A percentile compares a stretch with the other conserved stretches of the same genome.
phyloP scores from a whole-genome alignment of 768 basidiomycete species.

The Mrakia hoshinonis region DNA sequence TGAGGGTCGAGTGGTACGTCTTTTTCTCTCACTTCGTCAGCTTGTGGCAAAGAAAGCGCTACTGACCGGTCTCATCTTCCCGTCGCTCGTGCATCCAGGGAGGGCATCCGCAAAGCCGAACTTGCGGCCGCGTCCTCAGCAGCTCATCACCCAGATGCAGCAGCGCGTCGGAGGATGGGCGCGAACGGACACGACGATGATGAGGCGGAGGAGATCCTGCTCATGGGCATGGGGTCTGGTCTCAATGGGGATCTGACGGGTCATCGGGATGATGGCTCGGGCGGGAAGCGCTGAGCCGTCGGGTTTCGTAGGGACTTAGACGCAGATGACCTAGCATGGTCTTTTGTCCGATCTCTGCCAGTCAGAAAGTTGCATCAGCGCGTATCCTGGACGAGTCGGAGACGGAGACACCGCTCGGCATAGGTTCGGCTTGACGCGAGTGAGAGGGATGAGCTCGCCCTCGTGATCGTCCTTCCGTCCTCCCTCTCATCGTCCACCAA shows the following conservation, averaged over 20 bases:
- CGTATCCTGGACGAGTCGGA: too few relatives aligned
- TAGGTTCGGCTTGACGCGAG: too few relatives aligned
- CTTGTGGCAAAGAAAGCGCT: neutral
- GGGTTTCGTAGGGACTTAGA: too few relatives aligned
- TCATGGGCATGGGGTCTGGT: conserved; percentile 5
- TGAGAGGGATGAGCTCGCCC: too few relatives aligned
- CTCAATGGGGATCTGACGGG: neutral
- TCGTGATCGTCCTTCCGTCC: too few relatives aligned
- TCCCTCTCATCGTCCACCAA: too few relatives aligned
- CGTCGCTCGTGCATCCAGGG: neutral
- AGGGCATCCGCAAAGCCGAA: conserved; percentile 8
- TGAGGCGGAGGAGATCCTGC: neutral
- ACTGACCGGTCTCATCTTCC: neutral
- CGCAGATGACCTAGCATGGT: too few relatives aligned
- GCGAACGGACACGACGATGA: conserved; percentile 5
- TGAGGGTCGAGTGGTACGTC: conserved; percentile 82
- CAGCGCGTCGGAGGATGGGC: neutral
- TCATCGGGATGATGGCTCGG: too few relatives aligned
- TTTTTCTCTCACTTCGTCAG: neutral
- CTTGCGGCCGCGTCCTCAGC: neutral
- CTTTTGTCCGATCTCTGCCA: too few relatives aligned
- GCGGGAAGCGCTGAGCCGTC: too few relatives aligned
- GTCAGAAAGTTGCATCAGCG: too few relatives aligned
- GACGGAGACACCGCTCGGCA: too few relatives aligned
- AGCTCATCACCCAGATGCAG: neutral